Evolutionary conservation across 768 basidiomycete genomes (phyloP), one percentile per base, ranked within the genome.

Genomic region (Pisolithus sp.): DNA sequence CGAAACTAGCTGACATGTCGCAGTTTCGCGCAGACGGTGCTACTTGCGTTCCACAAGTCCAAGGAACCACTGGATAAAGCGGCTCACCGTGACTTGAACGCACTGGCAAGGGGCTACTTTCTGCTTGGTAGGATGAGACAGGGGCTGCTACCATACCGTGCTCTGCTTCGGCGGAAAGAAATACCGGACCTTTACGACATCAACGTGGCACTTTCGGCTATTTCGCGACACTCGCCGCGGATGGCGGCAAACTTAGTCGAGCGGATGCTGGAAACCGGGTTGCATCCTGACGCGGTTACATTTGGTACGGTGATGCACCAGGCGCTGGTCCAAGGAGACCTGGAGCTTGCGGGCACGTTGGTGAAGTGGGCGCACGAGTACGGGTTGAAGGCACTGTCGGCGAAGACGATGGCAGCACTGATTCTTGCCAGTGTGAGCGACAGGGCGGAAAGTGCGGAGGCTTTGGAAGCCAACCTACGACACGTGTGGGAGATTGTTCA

Each of bases 251-350:
- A 54, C 17, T 69, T 82, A 58, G 62, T 88, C n/a, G 59, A 71
- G 50, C 71, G 71, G 30, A 85, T 87, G 80, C 57, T 68, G 1
- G 57, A 65, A 15, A 57, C 59, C 23, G 80, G 81, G 17, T 53
- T 84, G 26, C 60, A 58, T 37, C 83, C 83, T 1, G 78, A 82
- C 59, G 67, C 65, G 20, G 73, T 80, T 34, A 76, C 79, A 40
- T 81, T 76, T 64, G 82, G 81, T 28, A 85, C 83, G 0, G 75
- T 85, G 40, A 67, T 88, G 53, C 82, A 85, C 54, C 70, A 74
- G 51, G 83, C 86, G 9, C 64, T 78, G 31, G 55, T 65, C 20
- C 72, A 75, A 44, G 68, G 69, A 24, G 74, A 84, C 49, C 52
- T 58, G 45, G 63, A 69, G 28, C 65, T 86, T 24, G 77, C 77